Evolutionary conservation across 2,329 filamentous ascomycete genomes (phyloP).

Genomic region (Cyclaneusma minus): DNA sequence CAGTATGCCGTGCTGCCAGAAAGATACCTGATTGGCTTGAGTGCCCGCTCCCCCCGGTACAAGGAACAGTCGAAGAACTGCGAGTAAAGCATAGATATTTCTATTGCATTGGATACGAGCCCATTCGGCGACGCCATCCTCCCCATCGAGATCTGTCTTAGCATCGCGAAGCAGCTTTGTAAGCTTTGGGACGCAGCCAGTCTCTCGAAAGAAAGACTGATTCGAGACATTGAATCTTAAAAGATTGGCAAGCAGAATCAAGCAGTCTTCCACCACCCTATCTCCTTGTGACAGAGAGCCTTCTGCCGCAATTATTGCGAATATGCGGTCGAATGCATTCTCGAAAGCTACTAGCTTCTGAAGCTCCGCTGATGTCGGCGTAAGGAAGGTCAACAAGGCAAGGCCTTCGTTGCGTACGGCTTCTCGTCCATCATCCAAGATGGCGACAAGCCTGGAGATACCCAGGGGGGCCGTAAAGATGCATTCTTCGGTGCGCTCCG

Average conservation of each 20-base stretch:
- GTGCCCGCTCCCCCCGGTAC: slow-evolving; percentile 68
- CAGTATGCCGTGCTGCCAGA: slow-evolving; percentile 70
- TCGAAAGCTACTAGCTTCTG: slow-evolving; percentile 95
- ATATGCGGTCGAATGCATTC: slow-evolving; percentile 78
- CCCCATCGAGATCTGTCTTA: slow-evolving; percentile 36
- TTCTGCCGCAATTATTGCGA: slow-evolving; percentile 66
- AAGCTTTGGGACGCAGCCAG: slow-evolving; percentile 62
- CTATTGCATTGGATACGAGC: slow-evolving; percentile 66
- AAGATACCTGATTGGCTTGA: slow-evolving; percentile 67
- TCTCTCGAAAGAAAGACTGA: slow-evolving; percentile 86
- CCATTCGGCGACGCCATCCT: slow-evolving; percentile 53
- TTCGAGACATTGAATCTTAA: slow-evolving; percentile 79
- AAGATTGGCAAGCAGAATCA: slow-evolving; percentile 81
- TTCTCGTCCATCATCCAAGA: slow-evolving; percentile 74
- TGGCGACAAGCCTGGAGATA: slow-evolving; percentile 69
- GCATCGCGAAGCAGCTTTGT: slow-evolving; percentile 50
- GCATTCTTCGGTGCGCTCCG: slow-evolving; percentile 88
- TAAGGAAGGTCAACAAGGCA: slow-evolving; percentile 74
- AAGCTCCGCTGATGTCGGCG: slow-evolving; percentile 71
- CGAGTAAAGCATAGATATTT: slow-evolving; percentile 81
- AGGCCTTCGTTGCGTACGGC: slow-evolving; percentile 79
- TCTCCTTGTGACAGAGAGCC: slow-evolving; percentile 72
- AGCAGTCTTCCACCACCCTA: slow-evolving; percentile 79
- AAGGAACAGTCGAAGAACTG: slow-evolving; percentile 75
- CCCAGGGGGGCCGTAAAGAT: slow-evolving; percentile 80